These are phyloP conservation scores for Backusella psychrophila DNA, from an alignment of 192 early-diverging fungal genomes.

Conservation along the genomic window DNA sequence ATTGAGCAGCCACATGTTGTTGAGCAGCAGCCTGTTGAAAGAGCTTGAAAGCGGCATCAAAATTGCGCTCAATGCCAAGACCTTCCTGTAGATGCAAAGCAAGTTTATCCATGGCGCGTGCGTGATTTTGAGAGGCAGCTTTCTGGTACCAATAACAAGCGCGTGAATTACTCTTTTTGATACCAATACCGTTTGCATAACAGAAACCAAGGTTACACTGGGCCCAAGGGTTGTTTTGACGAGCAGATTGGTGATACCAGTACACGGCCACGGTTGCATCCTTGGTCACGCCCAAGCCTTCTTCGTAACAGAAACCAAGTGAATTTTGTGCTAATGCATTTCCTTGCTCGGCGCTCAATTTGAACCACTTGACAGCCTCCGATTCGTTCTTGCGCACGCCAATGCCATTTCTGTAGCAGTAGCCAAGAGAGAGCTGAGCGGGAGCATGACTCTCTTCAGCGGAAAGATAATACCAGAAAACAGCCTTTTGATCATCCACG, in stretches of 20 bases:
- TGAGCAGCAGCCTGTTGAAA: constrained; percentile 58
- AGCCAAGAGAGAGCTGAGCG: constrained; percentile 53
- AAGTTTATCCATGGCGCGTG: constrained; percentile 53
- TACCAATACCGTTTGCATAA: constrained; percentile 72
- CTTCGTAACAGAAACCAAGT: constrained; percentile 79
- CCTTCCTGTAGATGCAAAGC: constrained; percentile 53
- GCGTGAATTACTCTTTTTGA: constrained; percentile 45
- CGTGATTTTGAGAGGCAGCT: constrained; percentile 57
- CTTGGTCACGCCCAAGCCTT: constrained; percentile 64
- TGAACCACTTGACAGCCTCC: constrained; percentile 56
- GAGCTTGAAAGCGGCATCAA: constrained; percentile 49
- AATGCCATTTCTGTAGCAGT: constrained; percentile 61
- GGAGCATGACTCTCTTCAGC: constrained; percentile 49
- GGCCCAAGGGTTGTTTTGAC: constrained; percentile 75
- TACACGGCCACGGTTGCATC: constrained; percentile 53
- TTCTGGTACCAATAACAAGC: constrained; percentile 56
- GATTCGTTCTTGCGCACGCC: constrained; percentile 47
- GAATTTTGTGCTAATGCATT: constrained; percentile 56
- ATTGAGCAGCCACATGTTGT: constrained; percentile 57
- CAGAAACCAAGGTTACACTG: constrained; percentile 83
- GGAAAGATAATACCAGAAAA: constrained; percentile 49
- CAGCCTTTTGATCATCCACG: constrained; percentile 45
- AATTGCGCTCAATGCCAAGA: constrained; percentile 44
- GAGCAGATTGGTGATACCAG: constrained; percentile 66
- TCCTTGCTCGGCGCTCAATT: constrained; percentile 49